phyloP scores from a whole-genome alignment of 129 eudicot species.

The Flaveria linearis region DNA sequence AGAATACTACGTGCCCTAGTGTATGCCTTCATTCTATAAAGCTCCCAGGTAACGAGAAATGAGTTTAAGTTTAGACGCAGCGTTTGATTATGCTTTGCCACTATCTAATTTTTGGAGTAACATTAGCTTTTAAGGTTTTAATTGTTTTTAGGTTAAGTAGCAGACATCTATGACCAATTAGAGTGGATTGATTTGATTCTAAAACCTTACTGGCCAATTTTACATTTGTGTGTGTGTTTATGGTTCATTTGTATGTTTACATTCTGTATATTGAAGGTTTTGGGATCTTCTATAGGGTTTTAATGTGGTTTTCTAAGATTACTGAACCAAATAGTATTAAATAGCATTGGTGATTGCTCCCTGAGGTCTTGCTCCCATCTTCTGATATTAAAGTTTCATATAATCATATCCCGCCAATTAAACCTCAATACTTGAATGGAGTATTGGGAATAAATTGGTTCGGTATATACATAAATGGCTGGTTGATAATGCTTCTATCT shows the following conservation, averaged over 20 bases:
- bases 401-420: background rate
- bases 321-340: too few species aligned
- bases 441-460: background rate
- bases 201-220: background rate
- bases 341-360: too few species aligned
- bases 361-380: too few species aligned
- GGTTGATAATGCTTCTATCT: background rate
- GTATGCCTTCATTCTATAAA: background rate
- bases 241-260: too few species aligned
- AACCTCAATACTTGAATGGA: background rate
- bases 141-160: constrained; percentile 8
- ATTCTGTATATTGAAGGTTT: too few species aligned
- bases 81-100: too few species aligned
- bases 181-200: constrained; percentile 5
- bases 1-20: background rate
- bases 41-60: background rate
- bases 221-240: too few species aligned
- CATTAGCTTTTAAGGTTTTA: too few species aligned
- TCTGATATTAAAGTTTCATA: background rate
- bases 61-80: background rate
- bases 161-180: background rate
- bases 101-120: background rate
- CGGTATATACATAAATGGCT: background rate
- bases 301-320: too few species aligned
- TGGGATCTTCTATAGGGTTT: too few species aligned